phyloP scores from a whole-genome alignment of 192 early-diverging fungal genomes.

The Dissophora ornata region DNA sequence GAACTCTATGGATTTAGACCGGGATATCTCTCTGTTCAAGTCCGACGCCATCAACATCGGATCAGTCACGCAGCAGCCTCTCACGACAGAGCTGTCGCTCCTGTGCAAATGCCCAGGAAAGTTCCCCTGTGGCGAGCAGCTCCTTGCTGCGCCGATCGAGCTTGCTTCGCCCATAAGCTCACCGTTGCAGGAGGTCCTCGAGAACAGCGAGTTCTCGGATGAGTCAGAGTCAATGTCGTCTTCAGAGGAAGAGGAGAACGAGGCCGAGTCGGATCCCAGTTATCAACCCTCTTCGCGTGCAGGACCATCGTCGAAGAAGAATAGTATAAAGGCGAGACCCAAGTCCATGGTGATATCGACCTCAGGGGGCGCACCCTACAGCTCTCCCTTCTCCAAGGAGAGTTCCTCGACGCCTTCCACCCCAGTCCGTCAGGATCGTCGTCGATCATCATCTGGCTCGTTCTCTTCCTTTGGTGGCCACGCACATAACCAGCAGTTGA shows the following conservation, averaged over 20 bases:
- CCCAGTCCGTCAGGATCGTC: constrained; percentile 45
- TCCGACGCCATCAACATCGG: background rate
- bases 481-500: constrained; percentile 13
- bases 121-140: constrained; percentile 43
- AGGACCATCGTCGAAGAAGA: background rate
- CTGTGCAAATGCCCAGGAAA: constrained; percentile 52
- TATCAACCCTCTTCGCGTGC: background rate
- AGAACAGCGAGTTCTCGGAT: constrained; percentile 20
- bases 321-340: constrained; percentile 4
- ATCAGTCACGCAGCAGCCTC: constrained; percentile 1
- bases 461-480: constrained; percentile 20
- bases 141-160: constrained; percentile 1
- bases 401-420: background rate
- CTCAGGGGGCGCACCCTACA: constrained; percentile 9
- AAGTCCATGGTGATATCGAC: constrained; percentile 27
- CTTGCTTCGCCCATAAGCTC: background rate
- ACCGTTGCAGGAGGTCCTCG: constrained; percentile 21
- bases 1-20: constrained; percentile 33
- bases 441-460: constrained; percentile 36
- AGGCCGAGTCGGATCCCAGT: constrained; percentile 18
- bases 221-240: constrained; percentile 35
- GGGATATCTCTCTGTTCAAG: constrained; percentile 27
- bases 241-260: constrained; percentile 24
- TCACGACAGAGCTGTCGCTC: constrained; percentile 40
- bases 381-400: constrained; percentile 21